phyloP scores from a whole-genome alignment of 495 filamentous ascomycete genomes.

The Emericellopsis terricola region DNA sequence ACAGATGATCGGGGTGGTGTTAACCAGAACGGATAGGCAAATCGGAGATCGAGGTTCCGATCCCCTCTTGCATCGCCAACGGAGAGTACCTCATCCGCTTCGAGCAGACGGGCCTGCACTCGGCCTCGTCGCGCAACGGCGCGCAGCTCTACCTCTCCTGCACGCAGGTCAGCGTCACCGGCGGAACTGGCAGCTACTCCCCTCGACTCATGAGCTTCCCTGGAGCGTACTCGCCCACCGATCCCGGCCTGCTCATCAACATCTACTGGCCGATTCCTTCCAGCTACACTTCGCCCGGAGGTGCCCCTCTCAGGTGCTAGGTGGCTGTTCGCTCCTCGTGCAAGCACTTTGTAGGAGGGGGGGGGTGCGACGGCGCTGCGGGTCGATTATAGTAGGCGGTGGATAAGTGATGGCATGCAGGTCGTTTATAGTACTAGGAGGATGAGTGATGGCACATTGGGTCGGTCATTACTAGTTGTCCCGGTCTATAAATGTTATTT shows the following conservation, averaged over 20 bases:
- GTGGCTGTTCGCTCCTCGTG: not conserved
- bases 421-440: too few species aligned
- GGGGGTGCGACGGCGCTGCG: too few species aligned
- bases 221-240: conserved; percentile 20
- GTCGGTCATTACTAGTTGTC: too few species aligned
- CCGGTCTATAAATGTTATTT: too few species aligned
- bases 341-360: too few species aligned
- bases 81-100: conserved; percentile 42
- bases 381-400: too few species aligned
- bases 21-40: not conserved
- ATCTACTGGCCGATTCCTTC: conserved; percentile 27
- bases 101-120: conserved; percentile 38
- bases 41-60: conserved; percentile 17
- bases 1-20: not conserved
- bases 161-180: conserved; percentile 23
- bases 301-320: conserved; percentile 13
- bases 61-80: conserved; percentile 28
- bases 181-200: conserved; percentile 17
- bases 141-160: conserved; percentile 39
- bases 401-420: too few species aligned
- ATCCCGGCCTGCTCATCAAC: conserved; percentile 27
- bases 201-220: conserved; percentile 24
- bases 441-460: too few species aligned
- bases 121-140: conserved; percentile 20
- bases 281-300: conserved; percentile 19